phyloP scores from a whole-genome alignment of 768 basidiomycete genomes.

The Brasilioporus rufonigricans region DNA sequence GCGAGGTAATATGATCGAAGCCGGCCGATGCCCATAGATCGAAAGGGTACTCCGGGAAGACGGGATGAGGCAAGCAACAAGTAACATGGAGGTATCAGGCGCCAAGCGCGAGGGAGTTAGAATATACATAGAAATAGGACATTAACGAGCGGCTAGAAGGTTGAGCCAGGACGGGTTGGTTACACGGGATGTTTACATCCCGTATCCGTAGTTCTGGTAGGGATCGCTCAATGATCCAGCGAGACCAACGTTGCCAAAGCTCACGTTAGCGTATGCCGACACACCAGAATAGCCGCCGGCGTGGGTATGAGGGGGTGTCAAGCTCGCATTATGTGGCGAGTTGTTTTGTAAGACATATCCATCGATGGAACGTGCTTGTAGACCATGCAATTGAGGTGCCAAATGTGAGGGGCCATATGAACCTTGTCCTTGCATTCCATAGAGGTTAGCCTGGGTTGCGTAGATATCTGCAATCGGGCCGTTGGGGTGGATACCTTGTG shows the following conservation, averaged over 20 bases:
- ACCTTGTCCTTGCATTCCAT: conserved; percentile 55
- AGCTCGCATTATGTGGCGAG: conserved; percentile 60
- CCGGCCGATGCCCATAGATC: conserved; percentile 35
- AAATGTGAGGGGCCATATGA: conserved; percentile 60
- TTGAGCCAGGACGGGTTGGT: conserved; percentile 25
- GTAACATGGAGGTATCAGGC: conserved; percentile 32
- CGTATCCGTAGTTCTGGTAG: conserved; percentile 78
- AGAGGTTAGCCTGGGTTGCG: conserved; percentile 57
- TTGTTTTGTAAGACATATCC: conserved; percentile 78
- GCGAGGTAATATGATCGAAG: conserved; percentile 50
- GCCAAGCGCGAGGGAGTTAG: conserved; percentile 34
- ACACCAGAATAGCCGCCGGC: conserved; percentile 55
- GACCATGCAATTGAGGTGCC: conserved; percentile 49
- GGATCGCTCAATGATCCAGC: conserved; percentile 65
- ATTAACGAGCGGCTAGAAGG: conserved; percentile 29
- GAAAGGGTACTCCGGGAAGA: conserved; percentile 34
- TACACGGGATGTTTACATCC: conserved; percentile 54
- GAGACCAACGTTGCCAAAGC: conserved; percentile 46
- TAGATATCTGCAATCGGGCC: conserved; percentile 67
- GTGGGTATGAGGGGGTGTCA: conserved; percentile 59
- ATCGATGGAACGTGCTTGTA: conserved; percentile 75
- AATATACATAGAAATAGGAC: conserved; percentile 39
- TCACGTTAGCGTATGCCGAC: conserved; percentile 52
- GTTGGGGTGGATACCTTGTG: conserved; percentile 48
- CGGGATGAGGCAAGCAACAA: conserved; percentile 39